Evolutionary conservation across 2,329 filamentous ascomycete species (phyloP).

Genomic region (Penicillium glabrum): DNA sequence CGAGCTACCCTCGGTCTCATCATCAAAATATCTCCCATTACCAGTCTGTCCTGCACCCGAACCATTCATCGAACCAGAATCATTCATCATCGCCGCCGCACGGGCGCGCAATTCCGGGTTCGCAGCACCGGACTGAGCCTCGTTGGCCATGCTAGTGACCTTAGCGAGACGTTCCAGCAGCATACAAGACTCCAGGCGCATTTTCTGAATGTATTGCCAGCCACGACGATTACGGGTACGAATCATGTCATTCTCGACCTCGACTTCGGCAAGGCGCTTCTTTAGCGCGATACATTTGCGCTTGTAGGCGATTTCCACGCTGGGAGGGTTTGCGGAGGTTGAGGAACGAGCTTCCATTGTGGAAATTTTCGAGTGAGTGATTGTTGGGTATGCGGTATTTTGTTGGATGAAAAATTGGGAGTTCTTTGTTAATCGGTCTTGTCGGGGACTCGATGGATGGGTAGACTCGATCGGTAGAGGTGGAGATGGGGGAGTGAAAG

Average conservation of each 20-base stretch:
- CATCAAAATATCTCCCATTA: slow-evolving; percentile 35
- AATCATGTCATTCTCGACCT: slow-evolving; percentile 84
- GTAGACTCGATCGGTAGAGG: background rate
- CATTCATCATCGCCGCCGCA: slow-evolving; percentile 34
- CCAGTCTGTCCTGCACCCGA: slow-evolving; percentile 11
- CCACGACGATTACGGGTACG: slow-evolving; percentile 76
- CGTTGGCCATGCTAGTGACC: slow-evolving; percentile 44
- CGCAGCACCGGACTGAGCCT: slow-evolving; percentile 30
- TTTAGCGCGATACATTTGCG: slow-evolving; percentile 95
- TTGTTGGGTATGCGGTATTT: background rate
- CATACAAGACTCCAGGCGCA: slow-evolving; percentile 64
- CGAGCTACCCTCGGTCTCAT: slow-evolving; percentile 46
- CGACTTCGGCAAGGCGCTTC: slow-evolving; percentile 85
- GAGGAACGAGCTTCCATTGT: slow-evolving; percentile 31
- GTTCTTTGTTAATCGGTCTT: background rate
- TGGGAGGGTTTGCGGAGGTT: slow-evolving; percentile 64
- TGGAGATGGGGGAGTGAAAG: background rate
- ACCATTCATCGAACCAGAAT: slow-evolving; percentile 25
- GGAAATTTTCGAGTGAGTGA: background rate
- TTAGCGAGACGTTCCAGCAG: slow-evolving; percentile 43
- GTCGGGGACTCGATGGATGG: background rate
- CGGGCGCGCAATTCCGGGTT: slow-evolving; percentile 40
- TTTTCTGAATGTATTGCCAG: slow-evolving; percentile 83
- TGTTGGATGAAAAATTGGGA: background rate
- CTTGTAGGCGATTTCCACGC: slow-evolving; percentile 93